A percentile compares a stretch with the other conserved stretches of the same genome.
phyloP scores from a whole-genome alignment of 257 asterid genomes.

The Solanum dulcamara region DNA sequence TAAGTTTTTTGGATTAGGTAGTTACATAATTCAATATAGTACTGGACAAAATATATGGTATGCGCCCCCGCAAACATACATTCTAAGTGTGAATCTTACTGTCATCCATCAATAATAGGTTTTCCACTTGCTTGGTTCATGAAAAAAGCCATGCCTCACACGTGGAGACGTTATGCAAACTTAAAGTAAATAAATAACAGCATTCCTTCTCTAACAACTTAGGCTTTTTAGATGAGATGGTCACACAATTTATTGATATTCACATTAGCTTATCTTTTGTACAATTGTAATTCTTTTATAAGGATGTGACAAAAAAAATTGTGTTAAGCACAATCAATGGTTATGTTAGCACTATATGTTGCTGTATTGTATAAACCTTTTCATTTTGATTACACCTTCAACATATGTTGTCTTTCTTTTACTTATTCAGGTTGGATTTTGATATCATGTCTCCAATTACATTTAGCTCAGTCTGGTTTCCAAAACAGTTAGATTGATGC shows the following conservation, averaged over 20 bases:
- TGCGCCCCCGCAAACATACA: not conserved
- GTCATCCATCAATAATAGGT: not conserved
- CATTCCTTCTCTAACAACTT: not conserved
- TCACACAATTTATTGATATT: not conserved
- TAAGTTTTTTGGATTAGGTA: not conserved
- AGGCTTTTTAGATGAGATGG: not conserved
- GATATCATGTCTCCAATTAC: not conserved
- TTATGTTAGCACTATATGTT: not conserved
- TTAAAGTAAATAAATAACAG: not conserved
- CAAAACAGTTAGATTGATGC: not conserved
- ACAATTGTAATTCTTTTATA: not conserved
- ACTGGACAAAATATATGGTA: not conserved
- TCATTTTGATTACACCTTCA: not conserved
- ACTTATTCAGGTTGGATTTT: not conserved
- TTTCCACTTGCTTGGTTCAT: not conserved
- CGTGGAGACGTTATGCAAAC: not conserved
- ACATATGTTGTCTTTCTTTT: not conserved
- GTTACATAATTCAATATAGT: not conserved
- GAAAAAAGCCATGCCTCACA: not conserved
- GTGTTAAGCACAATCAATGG: not conserved
- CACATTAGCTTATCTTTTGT: not conserved
- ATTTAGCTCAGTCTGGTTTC: not conserved
- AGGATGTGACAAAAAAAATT: not conserved
- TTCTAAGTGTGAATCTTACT: not conserved
- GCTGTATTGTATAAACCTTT: not conserved